These are phyloP conservation scores for Paraleonurus japonicus DNA, from an alignment of 257 asterid species.

Conservation along the genomic window DNA sequence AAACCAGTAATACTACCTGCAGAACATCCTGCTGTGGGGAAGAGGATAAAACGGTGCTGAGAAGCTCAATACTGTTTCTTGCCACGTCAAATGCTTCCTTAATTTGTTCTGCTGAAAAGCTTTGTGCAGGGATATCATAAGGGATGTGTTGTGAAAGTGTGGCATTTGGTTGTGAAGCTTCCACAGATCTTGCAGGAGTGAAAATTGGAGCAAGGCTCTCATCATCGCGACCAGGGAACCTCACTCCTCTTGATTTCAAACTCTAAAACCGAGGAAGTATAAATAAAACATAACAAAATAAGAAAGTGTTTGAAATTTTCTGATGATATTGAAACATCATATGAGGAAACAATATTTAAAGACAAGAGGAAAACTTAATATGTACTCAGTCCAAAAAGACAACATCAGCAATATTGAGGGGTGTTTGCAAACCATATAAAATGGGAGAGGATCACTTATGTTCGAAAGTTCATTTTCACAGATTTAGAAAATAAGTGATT, in stretches of 20 bases:
- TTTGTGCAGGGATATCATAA: constrained; percentile 56
- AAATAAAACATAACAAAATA: constrained; percentile 2
- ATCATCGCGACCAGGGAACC: constrained; percentile 94
- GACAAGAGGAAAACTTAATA: background rate
- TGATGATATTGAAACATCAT: background rate
- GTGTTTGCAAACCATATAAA: no score
- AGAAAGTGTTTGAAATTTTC: constrained; percentile 3
- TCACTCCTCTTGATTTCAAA: constrained; percentile 87
- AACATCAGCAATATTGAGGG: background rate
- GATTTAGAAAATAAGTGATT: no score
- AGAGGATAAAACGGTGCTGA: constrained; percentile 88
- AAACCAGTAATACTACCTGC: constrained; percentile 47
- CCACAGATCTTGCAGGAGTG: constrained; percentile 85
- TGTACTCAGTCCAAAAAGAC: background rate
- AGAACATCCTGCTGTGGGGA: constrained; percentile 96
- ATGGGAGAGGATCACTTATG: no score
- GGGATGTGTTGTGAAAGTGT: constrained; percentile 52
- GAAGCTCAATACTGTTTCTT: constrained; percentile 92
- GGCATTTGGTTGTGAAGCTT: constrained; percentile 51
- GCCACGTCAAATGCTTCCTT: constrained; percentile 98
- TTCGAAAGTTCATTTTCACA: no score
- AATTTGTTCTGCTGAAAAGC: constrained; percentile 76
- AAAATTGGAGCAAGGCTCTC: constrained; percentile 95
- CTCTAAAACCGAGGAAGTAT: constrained; percentile 45
- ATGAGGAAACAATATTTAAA: background rate